These are phyloP conservation scores for Diaporthe caulivora DNA, from an alignment of 2,329 filamentous ascomycete species.

Conservation along the genomic window DNA sequence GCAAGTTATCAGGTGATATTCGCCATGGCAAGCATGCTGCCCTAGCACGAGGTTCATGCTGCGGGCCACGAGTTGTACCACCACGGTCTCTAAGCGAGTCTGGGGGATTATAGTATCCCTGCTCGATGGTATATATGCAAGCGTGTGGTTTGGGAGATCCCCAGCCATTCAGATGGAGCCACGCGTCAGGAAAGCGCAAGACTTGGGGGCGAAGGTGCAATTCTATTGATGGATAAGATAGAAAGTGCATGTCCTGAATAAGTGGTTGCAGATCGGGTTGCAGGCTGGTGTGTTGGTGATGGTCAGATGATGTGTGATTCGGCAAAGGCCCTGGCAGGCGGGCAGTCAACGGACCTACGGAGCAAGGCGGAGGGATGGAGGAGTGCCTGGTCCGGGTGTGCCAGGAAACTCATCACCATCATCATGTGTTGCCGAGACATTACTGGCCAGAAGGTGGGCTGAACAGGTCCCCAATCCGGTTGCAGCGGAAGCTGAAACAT, in stretches of 20 bases:
- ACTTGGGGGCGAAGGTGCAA: slow-evolving; percentile 2
- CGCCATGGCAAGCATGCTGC: background rate
- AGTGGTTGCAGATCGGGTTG: slow-evolving; percentile 35
- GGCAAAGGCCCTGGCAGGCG: background rate
- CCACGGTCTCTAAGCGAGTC: slow-evolving; percentile 15
- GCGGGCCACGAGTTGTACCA: slow-evolving; percentile 5
- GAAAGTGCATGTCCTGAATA: slow-evolving; percentile 14
- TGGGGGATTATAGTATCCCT: background rate
- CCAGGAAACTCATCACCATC: background rate
- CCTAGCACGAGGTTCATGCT: slow-evolving; percentile 4
- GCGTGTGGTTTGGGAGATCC: slow-evolving; percentile 13
- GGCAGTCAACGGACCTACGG: slow-evolving; percentile 9
- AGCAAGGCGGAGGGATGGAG: background rate
- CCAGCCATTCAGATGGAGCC: slow-evolving; percentile 2
- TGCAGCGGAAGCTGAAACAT: slow-evolving; percentile 2
- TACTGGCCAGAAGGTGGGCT: background rate
- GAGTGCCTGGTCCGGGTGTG: slow-evolving; percentile 4
- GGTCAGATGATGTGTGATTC: slow-evolving; percentile 31
- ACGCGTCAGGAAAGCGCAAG: slow-evolving; percentile 2
- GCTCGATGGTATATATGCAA: slow-evolving; percentile 8
- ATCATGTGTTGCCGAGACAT: slow-evolving; percentile 29
- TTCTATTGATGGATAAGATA: background rate
- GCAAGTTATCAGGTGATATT: slow-evolving; percentile 16
- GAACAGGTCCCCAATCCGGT: background rate
- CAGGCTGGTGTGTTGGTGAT: slow-evolving; percentile 27